Evolutionary conservation across 768 basidiomycete genomes (phyloP).

Genomic region (Holtermannia corniformis): DNA sequence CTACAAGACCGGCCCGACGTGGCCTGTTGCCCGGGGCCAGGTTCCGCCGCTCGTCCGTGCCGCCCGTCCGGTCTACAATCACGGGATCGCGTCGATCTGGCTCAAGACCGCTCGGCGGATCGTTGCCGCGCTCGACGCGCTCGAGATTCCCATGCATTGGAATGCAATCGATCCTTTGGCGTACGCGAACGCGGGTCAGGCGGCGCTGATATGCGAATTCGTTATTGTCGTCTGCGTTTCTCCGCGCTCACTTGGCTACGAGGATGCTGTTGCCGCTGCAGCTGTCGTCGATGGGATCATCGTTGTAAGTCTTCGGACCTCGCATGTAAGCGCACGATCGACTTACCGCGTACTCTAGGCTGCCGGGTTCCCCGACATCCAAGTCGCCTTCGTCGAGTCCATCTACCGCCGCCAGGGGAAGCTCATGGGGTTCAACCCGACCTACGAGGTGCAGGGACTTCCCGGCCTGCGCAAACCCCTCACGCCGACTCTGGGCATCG

Average conservation of each 20-base stretch:
- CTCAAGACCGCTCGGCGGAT: neutral
- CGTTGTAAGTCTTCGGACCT: too few species aligned
- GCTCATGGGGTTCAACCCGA: conserved; percentile 34
- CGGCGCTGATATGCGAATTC: conserved; percentile 15
- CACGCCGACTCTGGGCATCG: conserved; percentile 42
- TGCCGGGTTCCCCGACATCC: conserved; percentile 25
- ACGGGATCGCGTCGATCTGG: conserved; percentile 1
- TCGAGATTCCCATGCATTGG: conserved; percentile 9
- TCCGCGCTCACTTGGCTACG: conserved; percentile 27
- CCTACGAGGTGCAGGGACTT: conserved; percentile 25
- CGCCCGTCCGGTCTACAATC: conserved; percentile 3
- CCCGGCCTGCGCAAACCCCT: conserved; percentile 39
- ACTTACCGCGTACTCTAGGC: too few species aligned
- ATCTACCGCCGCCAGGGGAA: conserved; percentile 26
- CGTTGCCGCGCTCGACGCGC: conserved; percentile 7
- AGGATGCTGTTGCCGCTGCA: conserved; percentile 23
- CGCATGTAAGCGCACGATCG: too few species aligned
- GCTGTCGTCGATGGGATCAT: conserved; percentile 18
- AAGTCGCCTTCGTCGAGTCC: conserved; percentile 35
- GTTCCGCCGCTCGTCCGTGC: conserved; percentile 1
- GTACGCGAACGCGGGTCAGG: conserved; percentile 25
- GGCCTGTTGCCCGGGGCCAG: neutral
- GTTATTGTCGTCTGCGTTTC: conserved; percentile 30
- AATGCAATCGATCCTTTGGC: conserved; percentile 21
- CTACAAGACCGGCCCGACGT: conserved; percentile 3